Conservation (phyloP, 345 rosid species). For the Eucalyptus regnans region DNA sequence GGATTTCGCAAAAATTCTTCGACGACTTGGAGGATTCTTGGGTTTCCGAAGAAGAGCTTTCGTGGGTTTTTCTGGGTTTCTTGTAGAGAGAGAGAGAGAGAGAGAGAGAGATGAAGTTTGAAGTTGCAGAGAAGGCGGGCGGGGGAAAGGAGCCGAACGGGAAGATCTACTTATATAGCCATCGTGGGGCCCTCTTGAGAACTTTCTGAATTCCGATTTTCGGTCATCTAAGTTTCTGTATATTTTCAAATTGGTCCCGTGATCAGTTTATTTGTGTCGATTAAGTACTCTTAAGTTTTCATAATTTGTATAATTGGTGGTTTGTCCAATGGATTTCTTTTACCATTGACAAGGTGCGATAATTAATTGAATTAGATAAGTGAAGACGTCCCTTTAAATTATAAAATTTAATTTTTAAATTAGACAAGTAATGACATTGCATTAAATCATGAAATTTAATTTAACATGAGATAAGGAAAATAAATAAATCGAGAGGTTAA, state of each 20-base stretch:
- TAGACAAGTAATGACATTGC: accelerated
- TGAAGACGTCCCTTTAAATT: accelerated
- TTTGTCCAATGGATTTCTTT: background rate
- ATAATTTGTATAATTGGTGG: background rate
- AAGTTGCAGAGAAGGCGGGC: background rate
- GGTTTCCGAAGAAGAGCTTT: background rate
- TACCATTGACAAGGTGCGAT: background rate
- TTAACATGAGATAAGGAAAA: too few species aligned
- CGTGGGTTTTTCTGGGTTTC: background rate
- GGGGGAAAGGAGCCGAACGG: background rate
- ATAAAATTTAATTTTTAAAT: too few species aligned
- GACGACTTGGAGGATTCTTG: accelerated
- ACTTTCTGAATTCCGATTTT: background rate
- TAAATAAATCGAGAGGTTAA: too few species aligned
- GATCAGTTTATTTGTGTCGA: background rate
- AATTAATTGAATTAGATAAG: too few species aligned
- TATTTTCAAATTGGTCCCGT: background rate
- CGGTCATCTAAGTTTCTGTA: accelerated
- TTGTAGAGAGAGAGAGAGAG: too few species aligned
- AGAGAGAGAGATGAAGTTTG: background rate
- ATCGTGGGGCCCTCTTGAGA: accelerated
- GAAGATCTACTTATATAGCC: background rate
- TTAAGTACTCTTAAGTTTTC: background rate
- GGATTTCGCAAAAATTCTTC: background rate
- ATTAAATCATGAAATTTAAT: too few species aligned